phyloP scores from a whole-genome alignment of 2,329 filamentous ascomycete species.

The Aspergillus tanneri region DNA sequence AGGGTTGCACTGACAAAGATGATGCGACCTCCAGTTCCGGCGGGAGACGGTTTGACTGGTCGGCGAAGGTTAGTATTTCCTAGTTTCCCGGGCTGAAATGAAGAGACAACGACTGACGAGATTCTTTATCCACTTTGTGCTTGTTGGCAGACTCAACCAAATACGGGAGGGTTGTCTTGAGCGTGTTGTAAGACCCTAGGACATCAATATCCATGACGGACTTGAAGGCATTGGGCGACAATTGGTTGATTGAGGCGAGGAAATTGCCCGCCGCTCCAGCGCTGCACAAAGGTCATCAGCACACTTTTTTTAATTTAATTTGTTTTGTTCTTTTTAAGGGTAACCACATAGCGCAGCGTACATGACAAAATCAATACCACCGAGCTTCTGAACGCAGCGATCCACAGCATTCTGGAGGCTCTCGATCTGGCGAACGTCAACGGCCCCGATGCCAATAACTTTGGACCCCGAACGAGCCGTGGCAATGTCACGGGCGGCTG shows the following conservation, averaged over 20 bases:
- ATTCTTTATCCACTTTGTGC: conserved; percentile 60
- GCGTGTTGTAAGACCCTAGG: conserved; percentile 87
- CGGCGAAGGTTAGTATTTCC: conserved; percentile 8
- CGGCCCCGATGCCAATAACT: conserved; percentile 77
- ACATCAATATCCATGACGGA: conserved; percentile 96
- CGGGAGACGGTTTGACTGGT: conserved; percentile 37
- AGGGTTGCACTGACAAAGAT: conserved; percentile 88
- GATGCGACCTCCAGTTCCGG: conserved; percentile 73
- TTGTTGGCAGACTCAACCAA: conserved; percentile 71
- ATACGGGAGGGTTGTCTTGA: conserved; percentile 86
- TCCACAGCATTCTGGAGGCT: conserved; percentile 72
- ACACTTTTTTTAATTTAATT: too few species aligned
- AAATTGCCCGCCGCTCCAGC: conserved; percentile 97
- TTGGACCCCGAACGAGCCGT: conserved; percentile 74
- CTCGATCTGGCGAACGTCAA: conserved; percentile 71
- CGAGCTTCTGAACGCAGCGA: conserved; percentile 76
- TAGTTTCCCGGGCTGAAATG: neutral
- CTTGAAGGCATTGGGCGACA: conserved; percentile 89
- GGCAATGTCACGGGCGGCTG: conserved; percentile 76
- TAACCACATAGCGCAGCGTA: too few species aligned
- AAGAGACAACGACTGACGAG: conserved; percentile 33
- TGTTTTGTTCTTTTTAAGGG: too few species aligned
- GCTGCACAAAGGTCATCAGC: conserved; percentile 47
- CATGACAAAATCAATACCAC: conserved; percentile 90
- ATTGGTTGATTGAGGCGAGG: conserved; percentile 75